Evolutionary conservation across 1,284 basidiomycete genomes (phyloP).

Genomic region (Wallemia mellicola): DNA sequence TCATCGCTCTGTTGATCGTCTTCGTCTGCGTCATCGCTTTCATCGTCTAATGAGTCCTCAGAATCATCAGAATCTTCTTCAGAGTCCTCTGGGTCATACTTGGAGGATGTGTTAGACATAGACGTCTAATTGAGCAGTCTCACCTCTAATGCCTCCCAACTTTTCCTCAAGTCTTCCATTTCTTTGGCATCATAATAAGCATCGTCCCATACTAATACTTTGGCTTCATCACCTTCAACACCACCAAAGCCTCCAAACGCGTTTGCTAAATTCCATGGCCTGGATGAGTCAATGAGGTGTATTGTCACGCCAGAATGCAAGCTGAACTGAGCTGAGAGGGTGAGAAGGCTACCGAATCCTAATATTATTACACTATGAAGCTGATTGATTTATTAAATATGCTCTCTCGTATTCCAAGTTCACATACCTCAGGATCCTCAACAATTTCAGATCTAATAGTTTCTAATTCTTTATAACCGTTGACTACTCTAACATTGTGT

Average conservation of each 20-base stretch:
- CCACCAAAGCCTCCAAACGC: conserved; percentile 34
- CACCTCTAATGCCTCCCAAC: conserved; percentile 53
- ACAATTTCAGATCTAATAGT: background rate
- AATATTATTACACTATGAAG: conserved; percentile 70
- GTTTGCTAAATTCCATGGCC: conserved; percentile 70
- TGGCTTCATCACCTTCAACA: conserved; percentile 15
- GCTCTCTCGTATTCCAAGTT: conserved; percentile 5
- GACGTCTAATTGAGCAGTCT: conserved; percentile 9
- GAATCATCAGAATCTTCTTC: conserved; percentile 17
- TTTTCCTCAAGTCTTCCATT: conserved; percentile 27
- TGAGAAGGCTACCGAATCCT: conserved; percentile 70
- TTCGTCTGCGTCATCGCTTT: conserved; percentile 19
- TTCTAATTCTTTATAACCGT: background rate
- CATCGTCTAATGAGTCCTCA: conserved; percentile 19
- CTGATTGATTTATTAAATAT: conserved; percentile 18
- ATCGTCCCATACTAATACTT: conserved; percentile 50
- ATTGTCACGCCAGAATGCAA: conserved; percentile 25
- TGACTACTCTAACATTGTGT: background rate
- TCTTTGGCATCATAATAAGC: conserved; percentile 24
- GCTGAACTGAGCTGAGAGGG: conserved; percentile 30
- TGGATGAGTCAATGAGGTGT: conserved; percentile 79
- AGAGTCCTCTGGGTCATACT: conserved; percentile 12
- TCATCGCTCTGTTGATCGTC: conserved; percentile 11
- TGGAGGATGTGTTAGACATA: background rate
- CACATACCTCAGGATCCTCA: conserved; percentile 4